Conservation (phyloP, 2,329 filamentous ascomycete species). For the Endoconidiophora laricicola region DNA sequence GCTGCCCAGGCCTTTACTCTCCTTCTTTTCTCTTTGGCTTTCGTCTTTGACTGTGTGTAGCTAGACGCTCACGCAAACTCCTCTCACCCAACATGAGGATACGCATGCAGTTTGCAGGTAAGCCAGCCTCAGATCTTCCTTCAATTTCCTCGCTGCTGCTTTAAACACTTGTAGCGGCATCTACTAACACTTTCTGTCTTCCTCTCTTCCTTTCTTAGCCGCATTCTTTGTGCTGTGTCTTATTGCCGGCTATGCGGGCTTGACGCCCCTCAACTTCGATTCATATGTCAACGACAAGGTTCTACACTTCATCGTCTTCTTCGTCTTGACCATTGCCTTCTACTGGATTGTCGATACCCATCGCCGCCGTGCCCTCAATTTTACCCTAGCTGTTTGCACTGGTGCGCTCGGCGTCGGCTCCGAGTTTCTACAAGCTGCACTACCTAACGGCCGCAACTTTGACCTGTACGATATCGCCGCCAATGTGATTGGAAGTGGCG, state of each 20-base stretch:
- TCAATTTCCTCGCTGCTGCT: no score
- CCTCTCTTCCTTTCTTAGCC: constrained; percentile 27
- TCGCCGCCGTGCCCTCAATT: constrained; percentile 66
- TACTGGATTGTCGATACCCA: constrained; percentile 96
- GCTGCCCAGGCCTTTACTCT: background rate
- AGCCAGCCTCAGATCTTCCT: constrained; percentile 18
- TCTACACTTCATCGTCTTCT: constrained; percentile 77
- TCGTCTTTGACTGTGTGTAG: background rate
- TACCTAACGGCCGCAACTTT: constrained; percentile 55
- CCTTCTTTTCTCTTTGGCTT: background rate
- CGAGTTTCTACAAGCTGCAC: constrained; percentile 56
- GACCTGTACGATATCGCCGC: constrained; percentile 77
- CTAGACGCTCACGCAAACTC: no score
- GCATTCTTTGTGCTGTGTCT: constrained; percentile 55
- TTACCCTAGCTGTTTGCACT: constrained; percentile 70
- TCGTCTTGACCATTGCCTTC: constrained; percentile 70
- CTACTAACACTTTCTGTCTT: background rate
- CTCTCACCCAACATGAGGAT: constrained; percentile 52
- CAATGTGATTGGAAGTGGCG: constrained; percentile 65
- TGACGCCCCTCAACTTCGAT: constrained; percentile 45
- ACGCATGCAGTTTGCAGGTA: constrained; percentile 76
- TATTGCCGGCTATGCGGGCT: constrained; percentile 61
- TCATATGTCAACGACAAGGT: constrained; percentile 69
- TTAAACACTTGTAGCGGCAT: no score
- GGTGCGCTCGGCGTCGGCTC: constrained; percentile 52